Percentiles rank a stretch among this genome's conserved stretches.
Conservation (phyloP, 805 yeast species). For the Candida ponderosae region DNA sequence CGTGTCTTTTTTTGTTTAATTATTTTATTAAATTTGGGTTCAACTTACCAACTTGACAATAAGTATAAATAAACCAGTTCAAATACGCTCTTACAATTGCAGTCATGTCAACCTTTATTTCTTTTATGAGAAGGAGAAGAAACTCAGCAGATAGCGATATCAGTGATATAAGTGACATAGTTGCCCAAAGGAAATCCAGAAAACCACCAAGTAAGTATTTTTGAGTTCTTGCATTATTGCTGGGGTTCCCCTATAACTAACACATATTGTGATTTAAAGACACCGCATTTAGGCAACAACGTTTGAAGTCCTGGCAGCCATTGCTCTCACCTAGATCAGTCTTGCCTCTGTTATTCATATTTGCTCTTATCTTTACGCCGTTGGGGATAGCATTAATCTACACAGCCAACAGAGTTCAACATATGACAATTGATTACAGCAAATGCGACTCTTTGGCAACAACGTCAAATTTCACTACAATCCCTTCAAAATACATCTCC, state of each 20-base stretch:
- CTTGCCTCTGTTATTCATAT: conserved; percentile 67
- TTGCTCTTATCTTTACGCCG: conserved; percentile 81
- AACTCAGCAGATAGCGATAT: conserved; percentile 21
- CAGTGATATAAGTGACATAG: conserved; percentile 17
- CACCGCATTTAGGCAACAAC: conserved; percentile 74
- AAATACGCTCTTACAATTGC: too few relatives aligned
- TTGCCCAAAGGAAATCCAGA: conserved; percentile 32
- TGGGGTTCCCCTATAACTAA: conserved; percentile 23
- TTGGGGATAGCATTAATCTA: conserved; percentile 79
- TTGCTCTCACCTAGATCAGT: conserved; percentile 89
- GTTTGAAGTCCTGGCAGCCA: conserved; percentile 67
- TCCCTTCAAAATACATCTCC: conserved; percentile 52
- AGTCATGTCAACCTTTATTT: too few relatives aligned
- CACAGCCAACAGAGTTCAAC: conserved; percentile 75
- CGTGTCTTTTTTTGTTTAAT: too few relatives aligned
- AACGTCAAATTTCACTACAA: conserved; percentile 29
- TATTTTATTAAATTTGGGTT: too few relatives aligned
- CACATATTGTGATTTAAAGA: conserved; percentile 32
- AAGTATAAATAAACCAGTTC: too few relatives aligned
- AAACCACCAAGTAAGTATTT: conserved; percentile 39
- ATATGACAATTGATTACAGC: conserved; percentile 67
- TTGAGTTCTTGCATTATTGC: too few relatives aligned
- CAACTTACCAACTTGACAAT: too few relatives aligned
- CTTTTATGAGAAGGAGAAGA: conserved; percentile 18
- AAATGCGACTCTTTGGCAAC: conserved; percentile 52